These are phyloP conservation scores for Yamadazyma membranifaciens DNA, from an alignment of 1,139 yeast species.

Conservation along the genomic window DNA sequence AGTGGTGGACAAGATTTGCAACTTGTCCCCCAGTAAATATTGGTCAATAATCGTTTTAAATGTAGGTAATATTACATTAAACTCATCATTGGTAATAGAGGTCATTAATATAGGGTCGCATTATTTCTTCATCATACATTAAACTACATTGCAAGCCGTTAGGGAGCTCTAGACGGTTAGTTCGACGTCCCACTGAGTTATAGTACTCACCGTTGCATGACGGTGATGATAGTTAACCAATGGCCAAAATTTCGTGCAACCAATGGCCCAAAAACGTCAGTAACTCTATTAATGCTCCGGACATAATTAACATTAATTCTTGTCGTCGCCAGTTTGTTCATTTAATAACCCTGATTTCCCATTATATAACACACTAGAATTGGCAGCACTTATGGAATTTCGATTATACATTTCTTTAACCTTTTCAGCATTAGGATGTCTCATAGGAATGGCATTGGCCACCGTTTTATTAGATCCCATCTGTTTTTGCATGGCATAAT, in stretches of 20 bases:
- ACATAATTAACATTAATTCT: constrained; percentile 5
- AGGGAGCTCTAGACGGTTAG: no score
- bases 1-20: neutral
- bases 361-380: constrained; percentile 44
- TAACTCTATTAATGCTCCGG: no score
- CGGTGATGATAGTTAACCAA: no score
- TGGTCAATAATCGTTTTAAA: neutral
- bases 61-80: constrained; percentile 10
- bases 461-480: constrained; percentile 26
- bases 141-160: no score
- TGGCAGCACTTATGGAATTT: constrained; percentile 44
- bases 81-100: constrained; percentile 15
- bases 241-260: no score
- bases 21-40: neutral
- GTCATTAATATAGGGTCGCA: neutral
- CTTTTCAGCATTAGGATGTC: constrained; percentile 50
- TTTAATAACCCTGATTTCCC: constrained; percentile 48
- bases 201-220: no score
- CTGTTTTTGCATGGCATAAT: constrained; percentile 85
- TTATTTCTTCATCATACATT: constrained; percentile 6
- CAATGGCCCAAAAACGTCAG: no score
- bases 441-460: constrained; percentile 33
- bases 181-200: no score
- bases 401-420: constrained; percentile 48
- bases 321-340: constrained; percentile 36